Evolutionary conservation across 768 basidiomycete species (phyloP).

Genomic region (Lactifluus pinguis): DNA sequence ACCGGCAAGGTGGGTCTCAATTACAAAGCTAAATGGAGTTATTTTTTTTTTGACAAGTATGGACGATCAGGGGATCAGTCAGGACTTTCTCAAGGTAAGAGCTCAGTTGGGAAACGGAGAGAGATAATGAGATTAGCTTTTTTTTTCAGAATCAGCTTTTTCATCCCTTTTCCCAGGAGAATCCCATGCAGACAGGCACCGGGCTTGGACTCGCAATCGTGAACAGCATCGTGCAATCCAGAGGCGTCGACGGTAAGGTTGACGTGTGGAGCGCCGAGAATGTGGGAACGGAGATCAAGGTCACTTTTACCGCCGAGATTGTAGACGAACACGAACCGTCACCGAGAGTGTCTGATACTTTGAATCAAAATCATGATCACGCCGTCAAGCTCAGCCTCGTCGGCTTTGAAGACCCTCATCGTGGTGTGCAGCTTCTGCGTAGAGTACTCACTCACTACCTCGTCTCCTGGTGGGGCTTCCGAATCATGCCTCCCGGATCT

Average conservation of each 20-base stretch:
- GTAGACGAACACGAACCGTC: conserved; percentile 32
- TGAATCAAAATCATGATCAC: conserved; percentile 23
- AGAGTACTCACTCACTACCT: conserved; percentile 59
- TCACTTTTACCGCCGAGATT: conserved; percentile 68
- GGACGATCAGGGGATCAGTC: conserved; percentile 67
- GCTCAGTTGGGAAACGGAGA: not conserved
- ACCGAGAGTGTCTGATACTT: conserved; percentile 21
- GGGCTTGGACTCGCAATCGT: conserved; percentile 94
- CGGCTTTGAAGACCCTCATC: conserved; percentile 58
- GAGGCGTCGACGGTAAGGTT: conserved; percentile 81
- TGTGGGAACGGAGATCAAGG: conserved; percentile 84
- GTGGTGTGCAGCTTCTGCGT: conserved; percentile 59
- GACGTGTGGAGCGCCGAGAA: conserved; percentile 92
- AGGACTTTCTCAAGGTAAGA: conserved; percentile 77
- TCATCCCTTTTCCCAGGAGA: conserved; percentile 96
- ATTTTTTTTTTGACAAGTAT: not conserved
- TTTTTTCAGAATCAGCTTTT: conserved; percentile 76
- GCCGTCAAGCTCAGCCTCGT: conserved; percentile 46
- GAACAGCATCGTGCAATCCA: conserved; percentile 81
- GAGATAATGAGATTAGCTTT: not conserved
- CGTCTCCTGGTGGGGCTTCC: conserved; percentile 69
- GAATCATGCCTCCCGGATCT: conserved; percentile 32
- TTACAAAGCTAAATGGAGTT: not conserved
- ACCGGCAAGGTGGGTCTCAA: conserved; percentile 66
- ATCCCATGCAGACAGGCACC: conserved; percentile 86